Percentiles rank a stretch among this genome's conserved stretches.
phyloP scores from a whole-genome alignment of 1,284 basidiomycete species.

The Cryptococcus wingfieldii region DNA sequence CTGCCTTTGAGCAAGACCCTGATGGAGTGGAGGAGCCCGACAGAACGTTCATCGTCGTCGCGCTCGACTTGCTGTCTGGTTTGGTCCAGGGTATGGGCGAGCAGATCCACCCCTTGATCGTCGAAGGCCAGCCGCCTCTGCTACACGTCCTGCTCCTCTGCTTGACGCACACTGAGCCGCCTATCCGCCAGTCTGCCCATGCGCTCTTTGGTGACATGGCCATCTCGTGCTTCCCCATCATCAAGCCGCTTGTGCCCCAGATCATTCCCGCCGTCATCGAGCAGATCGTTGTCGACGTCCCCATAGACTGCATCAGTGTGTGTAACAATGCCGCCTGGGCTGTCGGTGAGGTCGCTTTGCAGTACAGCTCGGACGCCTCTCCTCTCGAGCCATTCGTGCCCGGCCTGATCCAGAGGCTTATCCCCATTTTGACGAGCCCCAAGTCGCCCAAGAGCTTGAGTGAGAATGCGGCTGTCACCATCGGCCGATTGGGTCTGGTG shows the following conservation, averaged over 20 bases:
- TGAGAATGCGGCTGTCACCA: constrained; percentile 99
- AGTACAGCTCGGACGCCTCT: constrained; percentile 56
- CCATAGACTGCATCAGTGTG: constrained; percentile 89
- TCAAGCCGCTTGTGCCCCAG: constrained; percentile 76
- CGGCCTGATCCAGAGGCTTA: constrained; percentile 77
- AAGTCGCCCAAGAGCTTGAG: constrained; percentile 90
- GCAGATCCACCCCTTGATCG: constrained; percentile 67
- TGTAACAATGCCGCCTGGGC: constrained; percentile 99
- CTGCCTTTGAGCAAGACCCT: constrained; percentile 58
- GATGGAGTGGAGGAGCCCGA: constrained; percentile 83
- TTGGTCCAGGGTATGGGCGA: constrained; percentile 89
- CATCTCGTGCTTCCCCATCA: constrained; percentile 75
- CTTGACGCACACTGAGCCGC: constrained; percentile 88
- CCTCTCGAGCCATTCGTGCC: constrained; percentile 80
- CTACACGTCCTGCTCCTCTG: constrained; percentile 76
- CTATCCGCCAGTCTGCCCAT: constrained; percentile 93
- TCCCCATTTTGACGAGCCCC: constrained; percentile 84
- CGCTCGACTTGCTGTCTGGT: constrained; percentile 90
- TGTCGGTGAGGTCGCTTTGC: constrained; percentile 90
- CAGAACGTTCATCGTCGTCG: constrained; percentile 93
- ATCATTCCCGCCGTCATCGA: constrained; percentile 86
- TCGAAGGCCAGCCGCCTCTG: constrained; percentile 65
- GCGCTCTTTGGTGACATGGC: constrained; percentile 96
- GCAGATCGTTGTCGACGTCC: constrained; percentile 68
- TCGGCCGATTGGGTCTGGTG: constrained; percentile 91